phyloP scores from a whole-genome alignment of 495 filamentous ascomycete genomes.

The Penicillium coprophilum region DNA sequence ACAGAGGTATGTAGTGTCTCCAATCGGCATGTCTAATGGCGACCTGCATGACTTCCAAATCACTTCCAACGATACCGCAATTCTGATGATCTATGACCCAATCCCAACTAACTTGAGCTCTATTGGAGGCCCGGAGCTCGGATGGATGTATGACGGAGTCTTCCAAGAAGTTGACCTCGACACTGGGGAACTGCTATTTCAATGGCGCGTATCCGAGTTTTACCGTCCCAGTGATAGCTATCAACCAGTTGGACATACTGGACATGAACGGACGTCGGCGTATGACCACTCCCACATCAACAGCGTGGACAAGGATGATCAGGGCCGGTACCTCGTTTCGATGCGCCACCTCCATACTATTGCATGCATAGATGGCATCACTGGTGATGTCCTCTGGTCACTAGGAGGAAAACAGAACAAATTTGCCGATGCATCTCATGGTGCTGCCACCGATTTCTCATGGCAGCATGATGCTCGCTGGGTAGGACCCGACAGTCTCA shows the following conservation, averaged over 20 bases:
- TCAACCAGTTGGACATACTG: conserved; percentile 20
- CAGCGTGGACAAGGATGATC: conserved; percentile 53
- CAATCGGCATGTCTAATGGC: conserved; percentile 33
- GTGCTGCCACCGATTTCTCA: conserved; percentile 44
- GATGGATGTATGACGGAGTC: conserved; percentile 46
- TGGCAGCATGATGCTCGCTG: conserved; percentile 58
- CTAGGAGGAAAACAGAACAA: conserved; percentile 50
- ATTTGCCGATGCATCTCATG: conserved; percentile 45
- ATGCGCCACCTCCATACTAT: conserved; percentile 50
- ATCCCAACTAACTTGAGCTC: conserved; percentile 44
- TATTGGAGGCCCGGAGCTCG: conserved; percentile 43
- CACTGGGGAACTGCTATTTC: conserved; percentile 42
- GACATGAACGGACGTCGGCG: conserved; percentile 17
- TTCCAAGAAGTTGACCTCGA: conserved; percentile 48
- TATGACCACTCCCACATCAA: conserved; percentile 60
- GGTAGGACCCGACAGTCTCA: conserved; percentile 39
- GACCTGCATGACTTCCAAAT: conserved; percentile 50
- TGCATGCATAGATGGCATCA: conserved; percentile 47
- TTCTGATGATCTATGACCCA: conserved; percentile 53
- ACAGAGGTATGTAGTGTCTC: conserved; percentile 36
- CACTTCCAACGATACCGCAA: conserved; percentile 47
- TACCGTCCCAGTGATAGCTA: conserved; percentile 28
- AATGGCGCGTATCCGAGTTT: conserved; percentile 40
- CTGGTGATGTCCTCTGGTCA: conserved; percentile 55
- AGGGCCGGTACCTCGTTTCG: conserved; percentile 56